Evolutionary conservation across 2,329 filamentous ascomycete species (phyloP).

Genomic region (Pseudogymnoascus sp.): DNA sequence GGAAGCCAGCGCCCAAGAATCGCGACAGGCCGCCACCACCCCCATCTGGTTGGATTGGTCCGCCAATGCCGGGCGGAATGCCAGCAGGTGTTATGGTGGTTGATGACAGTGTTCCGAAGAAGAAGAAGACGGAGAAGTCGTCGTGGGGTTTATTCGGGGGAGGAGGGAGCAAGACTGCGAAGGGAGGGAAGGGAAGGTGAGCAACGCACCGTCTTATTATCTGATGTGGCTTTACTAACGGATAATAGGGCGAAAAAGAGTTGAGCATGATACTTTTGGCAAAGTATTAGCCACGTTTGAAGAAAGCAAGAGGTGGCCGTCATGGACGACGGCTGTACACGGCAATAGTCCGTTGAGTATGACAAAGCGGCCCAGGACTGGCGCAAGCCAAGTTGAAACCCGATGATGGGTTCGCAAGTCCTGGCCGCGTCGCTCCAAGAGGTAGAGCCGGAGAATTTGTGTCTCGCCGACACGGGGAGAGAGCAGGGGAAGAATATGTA

Average conservation of each 20-base stretch:
- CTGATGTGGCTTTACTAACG: not conserved
- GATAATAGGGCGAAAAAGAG: not conserved
- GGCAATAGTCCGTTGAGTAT: not conserved
- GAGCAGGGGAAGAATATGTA: not conserved
- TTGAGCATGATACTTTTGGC: not conserved
- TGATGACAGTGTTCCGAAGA: not conserved
- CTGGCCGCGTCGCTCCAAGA: not conserved
- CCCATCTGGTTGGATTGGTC: not conserved
- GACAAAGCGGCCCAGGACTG: not conserved
- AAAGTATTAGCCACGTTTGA: not conserved
- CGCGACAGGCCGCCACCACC: conserved; percentile 11
- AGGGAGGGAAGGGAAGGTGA: not conserved
- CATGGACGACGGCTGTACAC: not conserved
- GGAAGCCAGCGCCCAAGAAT: conserved; percentile 18
- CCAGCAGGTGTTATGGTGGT: not conserved
- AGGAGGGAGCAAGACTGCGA: not conserved
- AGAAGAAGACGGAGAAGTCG: not conserved
- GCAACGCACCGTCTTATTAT: not conserved
- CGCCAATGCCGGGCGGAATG: not conserved
- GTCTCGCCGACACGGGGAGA: not conserved
- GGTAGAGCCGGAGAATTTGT: not conserved
- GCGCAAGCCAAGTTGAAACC: not conserved
- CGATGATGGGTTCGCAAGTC: not conserved
- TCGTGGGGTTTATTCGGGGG: not conserved
- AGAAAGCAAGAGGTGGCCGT: not conserved